Conservation (phyloP, 768 basidiomycete genomes). For the Amanita exitialis region DNA sequence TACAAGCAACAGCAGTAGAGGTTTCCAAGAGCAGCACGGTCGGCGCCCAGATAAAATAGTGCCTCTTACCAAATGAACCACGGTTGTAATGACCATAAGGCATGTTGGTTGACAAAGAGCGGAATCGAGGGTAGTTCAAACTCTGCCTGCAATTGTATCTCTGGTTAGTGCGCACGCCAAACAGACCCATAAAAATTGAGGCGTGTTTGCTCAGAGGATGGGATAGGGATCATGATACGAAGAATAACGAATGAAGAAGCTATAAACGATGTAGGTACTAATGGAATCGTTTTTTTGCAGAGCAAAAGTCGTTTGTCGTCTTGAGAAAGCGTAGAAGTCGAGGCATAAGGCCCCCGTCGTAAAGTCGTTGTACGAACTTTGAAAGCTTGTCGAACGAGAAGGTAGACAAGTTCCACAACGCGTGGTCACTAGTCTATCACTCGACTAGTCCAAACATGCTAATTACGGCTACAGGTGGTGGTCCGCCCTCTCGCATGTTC, state of each 20-base stretch:
- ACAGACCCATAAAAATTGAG: slow-evolving; percentile 43
- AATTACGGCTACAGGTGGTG: slow-evolving; percentile 56
- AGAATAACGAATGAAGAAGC: slow-evolving; percentile 69
- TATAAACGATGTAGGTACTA: slow-evolving; percentile 61
- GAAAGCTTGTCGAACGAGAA: slow-evolving; percentile 14
- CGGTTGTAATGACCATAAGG: no score
- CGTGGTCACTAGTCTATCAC: no score
- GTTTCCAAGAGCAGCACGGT: no score
- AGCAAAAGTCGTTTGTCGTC: slow-evolving; percentile 10
- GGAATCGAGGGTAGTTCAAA: no score
- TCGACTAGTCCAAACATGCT: slow-evolving; percentile 58
- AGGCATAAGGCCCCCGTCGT: slow-evolving; percentile 26
- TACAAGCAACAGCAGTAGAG: no score
- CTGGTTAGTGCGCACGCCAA: slow-evolving; percentile 1
- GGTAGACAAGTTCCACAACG: slow-evolving; percentile 12
- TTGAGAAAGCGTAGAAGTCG: slow-evolving; percentile 30
- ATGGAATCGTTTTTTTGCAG: slow-evolving; percentile 48
- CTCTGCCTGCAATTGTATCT: slow-evolving; percentile 40
- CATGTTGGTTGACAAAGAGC: no score
- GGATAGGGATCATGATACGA: slow-evolving; percentile 63
- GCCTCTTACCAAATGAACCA: no score
- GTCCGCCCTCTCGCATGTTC: slow-evolving; percentile 41
- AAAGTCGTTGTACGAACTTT: slow-evolving; percentile 20
- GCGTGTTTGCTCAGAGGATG: slow-evolving; percentile 66
- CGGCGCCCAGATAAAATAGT: no score